Base-by-base conservation (phyloP, 2,329 filamentous ascomycete genomes). In the Calonectria pseudoreteaudii region DNA sequence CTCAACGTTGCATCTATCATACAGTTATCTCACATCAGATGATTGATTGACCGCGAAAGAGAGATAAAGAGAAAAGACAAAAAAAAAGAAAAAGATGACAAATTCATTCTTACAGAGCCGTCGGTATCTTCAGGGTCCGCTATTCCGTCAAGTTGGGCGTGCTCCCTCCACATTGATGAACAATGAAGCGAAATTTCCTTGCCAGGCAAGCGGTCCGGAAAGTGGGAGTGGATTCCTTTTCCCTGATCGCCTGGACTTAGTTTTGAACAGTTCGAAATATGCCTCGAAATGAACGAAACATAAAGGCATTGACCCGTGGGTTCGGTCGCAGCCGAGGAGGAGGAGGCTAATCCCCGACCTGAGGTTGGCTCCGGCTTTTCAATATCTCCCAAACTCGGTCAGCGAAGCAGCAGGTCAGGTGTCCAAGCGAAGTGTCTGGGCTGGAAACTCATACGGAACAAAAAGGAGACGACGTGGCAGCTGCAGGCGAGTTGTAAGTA, bases 401-500 rank as follows among this genome's bases (percentile, higher is more conserved):
- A 41, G 28, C 41, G 36, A 62, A 62, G 38, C 56, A 3, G 23
- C 23, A 28, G n/a, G 56, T 18, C 2, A 26, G 9, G 14, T 13
- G 56, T 62, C 56, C 36, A 62, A 62, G 56, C 56, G 56, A 62
- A 62, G 20, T 23, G 56, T 62, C 56, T 62, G 34, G 56, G 56
- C 56, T 62, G 56, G 56, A 62, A 62, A 62, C 56, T 34, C 31
- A 18, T 41, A 41, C 20, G 31, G n/a, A 62, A 62, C 56, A 41
- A 13, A 26, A 16, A 28, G 34, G 34, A 36, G 16, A 38, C 34
- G n/a, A n/a, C 16, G 38, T 18, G 34, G 34, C 36, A 41, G 31
- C 56, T 26, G 34, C 28, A 38, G 41, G 31, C n/a, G 34, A 60
- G 56, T 23, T 34, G 56, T 28, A 38, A 41, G 23, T 41, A 62